Evolutionary conservation across 345 rosid genomes (phyloP), one percentile per base, ranked within the genome.

Genomic region (Dovyalis caffra): DNA sequence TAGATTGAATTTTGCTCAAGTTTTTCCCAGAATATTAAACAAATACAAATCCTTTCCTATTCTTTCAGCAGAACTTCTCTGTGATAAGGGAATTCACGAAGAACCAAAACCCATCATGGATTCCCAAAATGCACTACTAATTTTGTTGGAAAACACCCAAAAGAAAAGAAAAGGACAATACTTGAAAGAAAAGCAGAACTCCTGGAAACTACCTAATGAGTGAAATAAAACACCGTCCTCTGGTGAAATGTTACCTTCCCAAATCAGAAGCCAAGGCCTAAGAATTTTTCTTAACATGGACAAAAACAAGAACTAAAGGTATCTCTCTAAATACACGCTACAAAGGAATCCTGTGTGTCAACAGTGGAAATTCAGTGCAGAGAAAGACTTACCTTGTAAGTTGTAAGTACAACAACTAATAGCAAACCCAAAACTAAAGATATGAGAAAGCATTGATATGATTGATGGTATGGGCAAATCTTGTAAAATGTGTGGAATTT

Each of bases 171-270:
- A n/a, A n/a, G n/a, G n/a, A n/a, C n/a, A n/a, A 2, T 56, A 56
- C 28, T n/a, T 3, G 12, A 33, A 21, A 38, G 49, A 40, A 72
- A 29, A 9, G 35, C 28, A 3, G 28, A 2, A 38, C 7, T 60
- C 26, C 21, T 4, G 20, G 29, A 62, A 38, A 10, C 25, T 1
- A n/a, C 62, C 76, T 31, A 64, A 45, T 14, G 32, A 43, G 34
- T 67, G 61, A 73, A 73, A 8, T 25, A 57, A 18, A 68, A n/a
- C 6, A 0, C 5, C 66, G 32, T 66, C 51, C 47, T 10, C 16
- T 5, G 69, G 10, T 78, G 73, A 81, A 79, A 74, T 40, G 68
- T 80, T 75, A 82, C 60, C 70, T 81, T 77, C 78, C n/a, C 60
- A 18, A 62, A n/a, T 35, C 4, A 81, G 70, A 77, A 68, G 2